Evolutionary conservation across 2,329 filamentous ascomycete species (phyloP).

Genomic region (Simplicillium sp.): DNA sequence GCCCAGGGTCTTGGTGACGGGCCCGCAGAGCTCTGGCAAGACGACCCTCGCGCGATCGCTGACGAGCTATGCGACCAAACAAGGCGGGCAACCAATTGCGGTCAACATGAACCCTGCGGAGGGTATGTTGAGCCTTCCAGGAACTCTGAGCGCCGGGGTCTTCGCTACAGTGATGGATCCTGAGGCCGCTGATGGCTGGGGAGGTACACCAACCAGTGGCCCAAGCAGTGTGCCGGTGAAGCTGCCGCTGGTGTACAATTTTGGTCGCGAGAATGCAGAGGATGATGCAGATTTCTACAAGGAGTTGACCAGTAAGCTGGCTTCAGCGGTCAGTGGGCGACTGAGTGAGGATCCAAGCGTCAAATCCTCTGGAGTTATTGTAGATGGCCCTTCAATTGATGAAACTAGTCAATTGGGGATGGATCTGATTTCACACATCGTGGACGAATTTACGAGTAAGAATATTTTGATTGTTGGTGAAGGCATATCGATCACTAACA

Average conservation of each 20-base stretch:
- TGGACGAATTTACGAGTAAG: constrained; percentile 43
- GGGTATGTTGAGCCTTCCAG: constrained; percentile 67
- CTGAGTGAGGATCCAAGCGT: constrained; percentile 66
- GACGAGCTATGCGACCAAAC: constrained; percentile 68
- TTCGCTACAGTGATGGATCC: constrained; percentile 83
- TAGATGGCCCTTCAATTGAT: constrained; percentile 70
- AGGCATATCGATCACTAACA: constrained; percentile 7
- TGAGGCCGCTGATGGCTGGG: constrained; percentile 71
- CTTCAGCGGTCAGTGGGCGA: constrained; percentile 67
- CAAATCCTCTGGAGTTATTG: constrained; percentile 66
- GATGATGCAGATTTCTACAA: constrained; percentile 66
- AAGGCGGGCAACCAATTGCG: constrained; percentile 65
- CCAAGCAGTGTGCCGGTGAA: constrained; percentile 85
- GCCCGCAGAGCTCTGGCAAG: constrained; percentile 72
- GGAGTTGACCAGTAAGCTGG: constrained; percentile 65
- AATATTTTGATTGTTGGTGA: not conserved
- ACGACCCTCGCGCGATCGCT: constrained; percentile 71
- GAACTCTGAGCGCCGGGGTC: constrained; percentile 76
- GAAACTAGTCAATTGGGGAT: constrained; percentile 57
- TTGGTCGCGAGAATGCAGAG: constrained; percentile 63
- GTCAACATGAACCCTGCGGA: constrained; percentile 81
- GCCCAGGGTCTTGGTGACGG: constrained; percentile 77
- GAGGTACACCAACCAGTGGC: constrained; percentile 81
- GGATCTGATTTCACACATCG: constrained; percentile 72
- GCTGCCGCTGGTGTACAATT: constrained; percentile 84